These are phyloP conservation scores for Globisporangium emineosum DNA, from an alignment of 352 stramenopile species.

Conservation along the genomic window DNA sequence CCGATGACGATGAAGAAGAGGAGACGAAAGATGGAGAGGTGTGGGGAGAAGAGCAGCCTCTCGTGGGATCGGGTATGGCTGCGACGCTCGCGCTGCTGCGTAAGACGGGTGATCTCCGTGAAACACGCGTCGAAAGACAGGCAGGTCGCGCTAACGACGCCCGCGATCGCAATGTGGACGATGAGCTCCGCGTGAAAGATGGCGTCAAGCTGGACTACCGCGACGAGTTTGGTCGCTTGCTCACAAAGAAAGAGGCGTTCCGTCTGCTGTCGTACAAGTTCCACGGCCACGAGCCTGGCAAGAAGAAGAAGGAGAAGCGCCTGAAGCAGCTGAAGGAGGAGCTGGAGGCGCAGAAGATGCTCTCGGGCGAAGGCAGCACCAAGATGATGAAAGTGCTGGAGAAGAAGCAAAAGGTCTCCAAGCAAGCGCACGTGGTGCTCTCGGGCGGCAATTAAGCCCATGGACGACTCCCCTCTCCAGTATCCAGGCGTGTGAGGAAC, in stretches of 20 bases:
- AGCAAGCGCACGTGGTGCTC: slow-evolving; percentile 84
- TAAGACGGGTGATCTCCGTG: slow-evolving; percentile 90
- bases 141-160: slow-evolving; percentile 93
- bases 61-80: slow-evolving; percentile 86
- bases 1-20: slow-evolving; percentile 43
- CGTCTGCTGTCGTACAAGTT: slow-evolving; percentile 98
- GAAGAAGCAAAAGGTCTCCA: slow-evolving; percentile 77
- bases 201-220: slow-evolving; percentile 96
- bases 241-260: slow-evolving; percentile 98
- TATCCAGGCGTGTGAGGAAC: not conserved
- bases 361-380: slow-evolving; percentile 70
- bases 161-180: slow-evolving; percentile 89
- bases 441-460: slow-evolving; percentile 45
- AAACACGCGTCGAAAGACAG: slow-evolving; percentile 87
- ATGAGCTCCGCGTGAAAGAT: slow-evolving; percentile 83
- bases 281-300: slow-evolving; percentile 95
- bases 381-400: slow-evolving; percentile 87
- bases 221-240: slow-evolving; percentile 94
- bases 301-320: slow-evolving; percentile 98
- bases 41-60: slow-evolving; percentile 83
- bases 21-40: slow-evolving; percentile 48
- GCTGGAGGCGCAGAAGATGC: slow-evolving; percentile 64
- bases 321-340: slow-evolving; percentile 86
- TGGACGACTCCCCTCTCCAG: not conserved
- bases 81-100: slow-evolving; percentile 91